Percentiles rank a stretch among this genome's conserved stretches.
Evolutionary conservation across 768 basidiomycete genomes (phyloP).

Genomic region (Pleurotus cornucopiae): DNA sequence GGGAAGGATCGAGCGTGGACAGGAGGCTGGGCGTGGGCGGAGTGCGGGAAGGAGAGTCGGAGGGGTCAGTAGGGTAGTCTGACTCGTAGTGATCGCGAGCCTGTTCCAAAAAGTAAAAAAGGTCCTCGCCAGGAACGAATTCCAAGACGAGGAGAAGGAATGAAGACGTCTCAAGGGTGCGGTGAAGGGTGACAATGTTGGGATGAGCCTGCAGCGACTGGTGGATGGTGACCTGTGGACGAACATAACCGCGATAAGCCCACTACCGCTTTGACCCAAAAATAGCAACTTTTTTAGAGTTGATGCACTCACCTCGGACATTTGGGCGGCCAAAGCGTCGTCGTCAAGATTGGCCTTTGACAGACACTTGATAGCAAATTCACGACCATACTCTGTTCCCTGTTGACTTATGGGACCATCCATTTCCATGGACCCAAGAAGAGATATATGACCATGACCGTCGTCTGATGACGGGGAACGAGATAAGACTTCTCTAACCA

Average conservation of each 20-base stretch:
- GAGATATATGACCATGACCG: slow-evolving; percentile 43
- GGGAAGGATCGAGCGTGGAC: slow-evolving; percentile 71
- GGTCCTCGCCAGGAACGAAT: slow-evolving; percentile 93
- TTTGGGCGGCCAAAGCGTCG: slow-evolving; percentile 83
- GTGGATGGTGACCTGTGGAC: slow-evolving; percentile 80
- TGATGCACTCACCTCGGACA: slow-evolving; percentile 67
- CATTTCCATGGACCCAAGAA: slow-evolving; percentile 51
- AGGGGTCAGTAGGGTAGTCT: slow-evolving; percentile 35
- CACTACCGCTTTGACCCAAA: not conserved
- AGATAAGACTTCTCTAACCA: slow-evolving; percentile 70
- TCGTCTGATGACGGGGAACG: slow-evolving; percentile 47
- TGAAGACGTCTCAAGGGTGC: slow-evolving; percentile 87
- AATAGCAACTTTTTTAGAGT: slow-evolving; percentile 1
- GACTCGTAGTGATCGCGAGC: slow-evolving; percentile 81
- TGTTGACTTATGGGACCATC: slow-evolving; percentile 33
- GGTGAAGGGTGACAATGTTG: slow-evolving; percentile 93
- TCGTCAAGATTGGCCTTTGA: slow-evolving; percentile 91
- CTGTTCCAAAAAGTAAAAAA: slow-evolving; percentile 98
- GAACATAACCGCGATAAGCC: slow-evolving; percentile 8
- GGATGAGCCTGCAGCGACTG: slow-evolving; percentile 86
- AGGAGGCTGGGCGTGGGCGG: slow-evolving; percentile 94
- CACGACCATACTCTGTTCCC: slow-evolving; percentile 59
- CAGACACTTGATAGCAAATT: slow-evolving; percentile 95
- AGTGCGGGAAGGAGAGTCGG: slow-evolving; percentile 53
- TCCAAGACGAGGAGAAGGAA: slow-evolving; percentile 92